Percentiles rank a stretch among this genome's conserved stretches.
Conservation (phyloP, 2,329 filamentous ascomycete species). For the Pyrenochaeta sp. region DNA sequence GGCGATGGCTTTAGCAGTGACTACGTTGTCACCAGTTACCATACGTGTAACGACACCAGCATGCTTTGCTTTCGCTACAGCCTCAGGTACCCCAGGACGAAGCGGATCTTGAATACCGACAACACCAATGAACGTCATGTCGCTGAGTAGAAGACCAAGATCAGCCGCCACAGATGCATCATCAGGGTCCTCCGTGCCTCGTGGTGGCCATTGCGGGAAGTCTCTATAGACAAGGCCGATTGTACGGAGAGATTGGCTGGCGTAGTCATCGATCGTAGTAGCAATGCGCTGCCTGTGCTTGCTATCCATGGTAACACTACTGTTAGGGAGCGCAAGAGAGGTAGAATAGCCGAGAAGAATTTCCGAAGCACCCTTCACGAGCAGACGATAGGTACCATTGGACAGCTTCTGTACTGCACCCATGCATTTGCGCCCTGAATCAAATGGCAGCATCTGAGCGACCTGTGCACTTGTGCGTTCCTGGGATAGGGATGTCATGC, state of each 20-base stretch:
- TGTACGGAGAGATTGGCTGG: conserved; percentile 79
- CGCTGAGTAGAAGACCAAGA: conserved; percentile 72
- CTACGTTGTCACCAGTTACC: conserved; percentile 83
- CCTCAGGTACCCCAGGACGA: conserved; percentile 74
- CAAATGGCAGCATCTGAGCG: conserved; percentile 65
- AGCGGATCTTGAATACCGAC: conserved; percentile 85
- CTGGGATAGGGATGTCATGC: conserved; percentile 67
- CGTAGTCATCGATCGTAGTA: conserved; percentile 69
- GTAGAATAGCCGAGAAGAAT: conserved; percentile 58
- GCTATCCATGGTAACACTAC: conserved; percentile 61
- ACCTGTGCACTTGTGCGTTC: conserved; percentile 69
- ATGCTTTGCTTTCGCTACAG: conserved; percentile 74
- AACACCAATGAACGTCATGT: conserved; percentile 76
- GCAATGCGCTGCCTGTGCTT: conserved; percentile 62
- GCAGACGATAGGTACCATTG: conserved; percentile 64
- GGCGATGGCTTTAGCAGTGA: conserved; percentile 80
- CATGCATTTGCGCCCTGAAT: conserved; percentile 74
- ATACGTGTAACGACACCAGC: conserved; percentile 84
- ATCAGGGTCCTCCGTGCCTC: conserved; percentile 63
- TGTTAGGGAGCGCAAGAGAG: conserved; percentile 48
- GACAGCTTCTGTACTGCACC: conserved; percentile 67
- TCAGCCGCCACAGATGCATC: conserved; percentile 64
- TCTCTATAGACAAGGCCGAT: conserved; percentile 85
- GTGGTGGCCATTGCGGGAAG: conserved; percentile 82
- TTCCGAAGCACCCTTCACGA: conserved; percentile 61